Percentiles rank a stretch among this genome's conserved stretches.
Evolutionary conservation across 768 basidiomycete species (phyloP).

Genomic region (Mrakia frigida): DNA sequence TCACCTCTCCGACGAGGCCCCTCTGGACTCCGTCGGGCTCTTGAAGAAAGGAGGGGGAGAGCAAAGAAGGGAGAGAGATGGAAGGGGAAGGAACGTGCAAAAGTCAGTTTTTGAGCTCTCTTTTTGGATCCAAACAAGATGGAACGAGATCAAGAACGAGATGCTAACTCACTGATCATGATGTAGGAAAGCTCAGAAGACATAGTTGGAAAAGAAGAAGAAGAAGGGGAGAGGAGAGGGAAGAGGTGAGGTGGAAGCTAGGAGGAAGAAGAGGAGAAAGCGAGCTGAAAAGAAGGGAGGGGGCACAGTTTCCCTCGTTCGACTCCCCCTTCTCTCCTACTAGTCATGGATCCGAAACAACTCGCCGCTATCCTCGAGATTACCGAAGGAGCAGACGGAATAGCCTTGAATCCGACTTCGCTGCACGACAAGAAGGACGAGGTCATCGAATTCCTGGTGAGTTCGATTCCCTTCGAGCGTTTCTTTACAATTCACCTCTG

Average conservation of each 20-base stretch:
- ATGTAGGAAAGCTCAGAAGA: slow-evolving; percentile 93
- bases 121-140: slow-evolving; percentile 6
- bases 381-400: too few species aligned
- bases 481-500: too few species aligned
- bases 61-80: slow-evolving; percentile 17
- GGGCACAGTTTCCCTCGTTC: neutral
- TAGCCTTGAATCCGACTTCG: too few species aligned
- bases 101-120: slow-evolving; percentile 18
- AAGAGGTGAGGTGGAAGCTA: neutral
- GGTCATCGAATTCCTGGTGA: too few species aligned
- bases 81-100: slow-evolving; percentile 13
- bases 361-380: too few species aligned
- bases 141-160: neutral
- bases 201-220: slow-evolving; percentile 48
- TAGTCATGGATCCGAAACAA: too few species aligned
- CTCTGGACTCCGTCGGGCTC: slow-evolving; percentile 99
- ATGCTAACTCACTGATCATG: slow-evolving; percentile 75
- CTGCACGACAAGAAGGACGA: too few species aligned
- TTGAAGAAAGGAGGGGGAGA: slow-evolving; percentile 33
- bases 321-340: too few species aligned
- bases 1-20: slow-evolving; percentile 41
- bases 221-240: neutral
- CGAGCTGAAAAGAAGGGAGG: neutral
- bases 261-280: slow-evolving; percentile 3
- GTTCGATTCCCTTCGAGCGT: too few species aligned